Evolutionary conservation across 2,329 filamentous ascomycete genomes (phyloP).

Genomic region (Hypoxylon sp.): DNA sequence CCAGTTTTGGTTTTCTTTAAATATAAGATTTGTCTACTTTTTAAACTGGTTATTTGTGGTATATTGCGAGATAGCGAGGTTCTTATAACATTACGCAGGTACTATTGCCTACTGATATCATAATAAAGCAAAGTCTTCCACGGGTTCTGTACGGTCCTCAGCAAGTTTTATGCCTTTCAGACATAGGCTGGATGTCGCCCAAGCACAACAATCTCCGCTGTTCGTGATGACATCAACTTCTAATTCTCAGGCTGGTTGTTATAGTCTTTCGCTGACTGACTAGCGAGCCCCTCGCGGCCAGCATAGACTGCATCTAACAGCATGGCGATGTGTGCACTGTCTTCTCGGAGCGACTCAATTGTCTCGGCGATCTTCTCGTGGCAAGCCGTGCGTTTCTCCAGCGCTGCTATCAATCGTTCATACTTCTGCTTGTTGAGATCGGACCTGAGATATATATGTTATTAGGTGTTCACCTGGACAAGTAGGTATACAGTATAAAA

Average conservation of each 20-base stretch:
- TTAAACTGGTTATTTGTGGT: too few relatives aligned
- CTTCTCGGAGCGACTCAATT: slow-evolving; percentile 25
- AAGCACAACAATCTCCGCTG: too few relatives aligned
- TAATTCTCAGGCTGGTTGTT: slow-evolving; percentile 3
- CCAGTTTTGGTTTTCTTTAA: too few relatives aligned
- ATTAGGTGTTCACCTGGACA: neutral
- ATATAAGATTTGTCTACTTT: too few relatives aligned
- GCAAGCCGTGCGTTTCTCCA: slow-evolving; percentile 24
- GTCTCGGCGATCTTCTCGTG: slow-evolving; percentile 28
- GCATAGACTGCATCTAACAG: slow-evolving; percentile 32
- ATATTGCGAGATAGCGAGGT: too few relatives aligned
- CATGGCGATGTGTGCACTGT: slow-evolving; percentile 34
- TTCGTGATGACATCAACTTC: too few relatives aligned
- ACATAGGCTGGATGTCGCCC: too few relatives aligned
- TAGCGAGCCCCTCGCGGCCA: slow-evolving; percentile 29
- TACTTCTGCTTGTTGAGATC: slow-evolving; percentile 17
- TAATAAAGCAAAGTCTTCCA: too few relatives aligned
- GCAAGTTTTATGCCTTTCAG: neutral
- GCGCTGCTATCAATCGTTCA: slow-evolving; percentile 16
- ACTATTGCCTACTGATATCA: too few relatives aligned
- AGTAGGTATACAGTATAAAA: neutral
- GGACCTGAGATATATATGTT: slow-evolving; percentile 14
- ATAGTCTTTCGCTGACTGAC: slow-evolving; percentile 6
- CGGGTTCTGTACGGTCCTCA: too few relatives aligned
- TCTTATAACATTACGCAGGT: too few relatives aligned